Conservation (phyloP, 1,284 basidiomycete genomes). For the Inonotus hispidus region DNA sequence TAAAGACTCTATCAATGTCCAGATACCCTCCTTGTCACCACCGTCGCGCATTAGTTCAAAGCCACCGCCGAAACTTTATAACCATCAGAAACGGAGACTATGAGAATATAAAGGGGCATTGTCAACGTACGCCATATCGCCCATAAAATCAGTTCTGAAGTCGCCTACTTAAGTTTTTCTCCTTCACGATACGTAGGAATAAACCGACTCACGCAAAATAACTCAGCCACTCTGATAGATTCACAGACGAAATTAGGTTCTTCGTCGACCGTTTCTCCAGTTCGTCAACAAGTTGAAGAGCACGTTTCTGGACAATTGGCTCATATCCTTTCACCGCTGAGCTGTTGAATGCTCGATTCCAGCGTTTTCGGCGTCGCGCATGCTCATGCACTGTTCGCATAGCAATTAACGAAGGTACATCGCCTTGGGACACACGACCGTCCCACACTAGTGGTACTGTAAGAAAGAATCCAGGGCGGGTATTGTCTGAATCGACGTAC, state of each 20-base stretch:
- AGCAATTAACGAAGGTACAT: too few species aligned
- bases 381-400: too few species aligned
- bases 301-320: slow-evolving; percentile 29
- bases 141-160: slow-evolving; percentile 34
- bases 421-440: too few species aligned
- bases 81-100: background rate
- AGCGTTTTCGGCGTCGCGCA: slow-evolving; percentile 33
- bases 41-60: slow-evolving; percentile 19
- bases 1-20: too few species aligned
- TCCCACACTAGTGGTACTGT: too few species aligned
- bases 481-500: too few species aligned
- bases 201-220: slow-evolving; percentile 29
- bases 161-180: too few species aligned
- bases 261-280: slow-evolving; percentile 21
- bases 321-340: slow-evolving; percentile 36
- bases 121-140: slow-evolving; percentile 29
- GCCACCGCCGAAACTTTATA: slow-evolving; percentile 25
- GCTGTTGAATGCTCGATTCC: slow-evolving; percentile 38
- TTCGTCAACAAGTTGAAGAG: slow-evolving; percentile 30
- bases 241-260: too few species aligned
- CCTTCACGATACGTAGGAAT: too few species aligned
- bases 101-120: background rate
- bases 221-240: slow-evolving; percentile 32
- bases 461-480: too few species aligned
- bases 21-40: slow-evolving; percentile 20